These are phyloP conservation scores for Pleurotus salmoneostramineus DNA, from an alignment of 768 basidiomycete species.

Conservation along the genomic window DNA sequence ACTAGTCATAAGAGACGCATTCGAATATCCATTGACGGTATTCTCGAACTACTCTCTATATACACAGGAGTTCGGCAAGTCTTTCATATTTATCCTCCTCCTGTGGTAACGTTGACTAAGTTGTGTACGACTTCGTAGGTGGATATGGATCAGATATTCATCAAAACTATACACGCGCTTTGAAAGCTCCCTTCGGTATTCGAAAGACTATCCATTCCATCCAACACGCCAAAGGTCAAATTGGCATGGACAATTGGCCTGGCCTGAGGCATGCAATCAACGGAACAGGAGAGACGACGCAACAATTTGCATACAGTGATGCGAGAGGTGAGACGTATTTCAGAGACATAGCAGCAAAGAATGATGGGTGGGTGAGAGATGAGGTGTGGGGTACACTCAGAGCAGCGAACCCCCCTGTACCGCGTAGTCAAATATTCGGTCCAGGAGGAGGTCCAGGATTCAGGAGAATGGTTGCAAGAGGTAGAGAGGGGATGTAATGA, in stretches of 20 bases:
- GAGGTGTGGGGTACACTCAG: slow-evolving; percentile 25
- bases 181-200: slow-evolving; percentile 19
- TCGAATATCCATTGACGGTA: slow-evolving; percentile 44
- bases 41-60: slow-evolving; percentile 28
- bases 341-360: slow-evolving; percentile 25
- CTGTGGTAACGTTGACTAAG: not conserved
- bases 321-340: slow-evolving; percentile 25
- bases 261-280: slow-evolving; percentile 27
- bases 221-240: slow-evolving; percentile 25
- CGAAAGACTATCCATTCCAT: slow-evolving; percentile 22
- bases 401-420: slow-evolving; percentile 23
- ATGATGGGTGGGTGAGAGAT: slow-evolving; percentile 28
- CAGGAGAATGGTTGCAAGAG: slow-evolving; percentile 13
- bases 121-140: slow-evolving; percentile 12
- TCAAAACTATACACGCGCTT: slow-evolving; percentile 23
- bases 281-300: slow-evolving; percentile 25
- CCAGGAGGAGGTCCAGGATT: slow-evolving; percentile 25
- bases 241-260: slow-evolving; percentile 30
- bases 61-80: slow-evolving; percentile 19
- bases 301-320: slow-evolving; percentile 26
- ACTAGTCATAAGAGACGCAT: slow-evolving; percentile 40
- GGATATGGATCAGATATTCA: slow-evolving; percentile 24
- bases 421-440: slow-evolving; percentile 24
- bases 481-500: not conserved
- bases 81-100: not conserved